A percentile compares a stretch with the other conserved stretches of the same genome.
phyloP scores from a whole-genome alignment of 768 basidiomycete genomes.

The Lactifluus echinatus region DNA sequence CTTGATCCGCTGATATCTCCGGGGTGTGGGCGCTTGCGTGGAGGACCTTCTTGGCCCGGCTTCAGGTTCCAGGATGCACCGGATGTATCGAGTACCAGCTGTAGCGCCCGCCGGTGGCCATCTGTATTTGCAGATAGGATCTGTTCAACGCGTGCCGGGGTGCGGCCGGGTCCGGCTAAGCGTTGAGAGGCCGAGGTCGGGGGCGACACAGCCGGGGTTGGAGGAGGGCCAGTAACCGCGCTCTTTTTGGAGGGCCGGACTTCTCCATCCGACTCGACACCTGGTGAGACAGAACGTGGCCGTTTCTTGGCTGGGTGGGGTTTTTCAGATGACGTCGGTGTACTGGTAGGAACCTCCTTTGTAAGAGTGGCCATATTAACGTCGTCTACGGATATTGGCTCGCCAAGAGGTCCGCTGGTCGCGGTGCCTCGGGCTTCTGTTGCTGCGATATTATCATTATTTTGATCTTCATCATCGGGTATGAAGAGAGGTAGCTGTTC shows the following conservation, averaged over 20 bases:
- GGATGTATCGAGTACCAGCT: conserved; percentile 44
- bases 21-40: conserved; percentile 7
- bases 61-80: conserved; percentile 42
- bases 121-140: conserved; percentile 16
- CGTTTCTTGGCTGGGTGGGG: not conserved
- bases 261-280: not conserved
- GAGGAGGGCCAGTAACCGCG: not conserved
- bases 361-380: not conserved
- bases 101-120: conserved; percentile 25
- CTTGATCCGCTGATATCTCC: conserved; percentile 13
- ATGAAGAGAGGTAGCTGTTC: conserved; percentile 1
- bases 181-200: not conserved
- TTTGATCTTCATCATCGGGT: conserved; percentile 4
- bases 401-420: not conserved
- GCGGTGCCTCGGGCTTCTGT: not conserved
- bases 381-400: not conserved
- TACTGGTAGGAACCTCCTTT: not conserved
- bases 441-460: not conserved
- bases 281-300: not conserved
- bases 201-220: not conserved
- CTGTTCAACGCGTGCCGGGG: conserved; percentile 17
- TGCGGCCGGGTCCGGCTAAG: conserved; percentile 13
- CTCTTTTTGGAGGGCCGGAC: not conserved
- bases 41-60: conserved; percentile 33
- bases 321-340: not conserved